These are phyloP conservation scores for Ceratobasidium sp. DNA, from an alignment of 1,284 basidiomycete genomes.

Conservation along the genomic window DNA sequence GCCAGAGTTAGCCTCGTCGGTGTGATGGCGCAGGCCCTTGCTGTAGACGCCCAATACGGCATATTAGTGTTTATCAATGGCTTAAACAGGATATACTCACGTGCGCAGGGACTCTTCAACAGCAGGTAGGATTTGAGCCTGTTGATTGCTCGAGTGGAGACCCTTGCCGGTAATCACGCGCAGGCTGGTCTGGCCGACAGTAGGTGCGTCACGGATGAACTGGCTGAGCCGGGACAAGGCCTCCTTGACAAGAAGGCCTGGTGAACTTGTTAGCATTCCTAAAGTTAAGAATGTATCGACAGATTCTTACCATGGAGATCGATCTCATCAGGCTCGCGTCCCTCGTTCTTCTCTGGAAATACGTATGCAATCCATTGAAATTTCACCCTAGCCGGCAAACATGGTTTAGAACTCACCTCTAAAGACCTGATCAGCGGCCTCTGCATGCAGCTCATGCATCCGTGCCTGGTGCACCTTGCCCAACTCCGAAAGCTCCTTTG, in stretches of 20 bases:
- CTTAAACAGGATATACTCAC: slow-evolving; percentile 56
- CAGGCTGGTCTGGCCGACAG: slow-evolving; percentile 72
- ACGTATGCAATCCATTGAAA: no score
- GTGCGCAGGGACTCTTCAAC: slow-evolving; percentile 87
- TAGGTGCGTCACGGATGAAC: slow-evolving; percentile 74
- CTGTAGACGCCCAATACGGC: slow-evolving; percentile 54
- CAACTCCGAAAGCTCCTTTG: slow-evolving; percentile 84
- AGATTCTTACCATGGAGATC: slow-evolving; percentile 67
- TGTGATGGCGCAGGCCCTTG: slow-evolving; percentile 75
- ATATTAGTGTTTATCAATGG: not conserved
- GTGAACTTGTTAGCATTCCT: not conserved
- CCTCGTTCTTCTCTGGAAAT: slow-evolving; percentile 21
- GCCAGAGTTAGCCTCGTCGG: slow-evolving; percentile 85
- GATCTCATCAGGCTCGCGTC: slow-evolving; percentile 67
- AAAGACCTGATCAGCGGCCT: slow-evolving; percentile 93
- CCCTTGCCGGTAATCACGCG: slow-evolving; percentile 86
- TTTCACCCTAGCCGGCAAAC: no score
- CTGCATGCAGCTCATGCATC: slow-evolving; percentile 83
- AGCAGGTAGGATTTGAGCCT: slow-evolving; percentile 92
- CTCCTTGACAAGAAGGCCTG: slow-evolving; percentile 88
- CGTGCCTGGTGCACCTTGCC: slow-evolving; percentile 82
- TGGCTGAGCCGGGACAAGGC: slow-evolving; percentile 75
- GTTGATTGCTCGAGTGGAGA: slow-evolving; percentile 81
- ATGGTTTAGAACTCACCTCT: slow-evolving; percentile 59
- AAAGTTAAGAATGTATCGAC: not conserved